phyloP scores from a whole-genome alignment of 2,329 filamentous ascomycete genomes.

The Escovopsis weberi region DNA sequence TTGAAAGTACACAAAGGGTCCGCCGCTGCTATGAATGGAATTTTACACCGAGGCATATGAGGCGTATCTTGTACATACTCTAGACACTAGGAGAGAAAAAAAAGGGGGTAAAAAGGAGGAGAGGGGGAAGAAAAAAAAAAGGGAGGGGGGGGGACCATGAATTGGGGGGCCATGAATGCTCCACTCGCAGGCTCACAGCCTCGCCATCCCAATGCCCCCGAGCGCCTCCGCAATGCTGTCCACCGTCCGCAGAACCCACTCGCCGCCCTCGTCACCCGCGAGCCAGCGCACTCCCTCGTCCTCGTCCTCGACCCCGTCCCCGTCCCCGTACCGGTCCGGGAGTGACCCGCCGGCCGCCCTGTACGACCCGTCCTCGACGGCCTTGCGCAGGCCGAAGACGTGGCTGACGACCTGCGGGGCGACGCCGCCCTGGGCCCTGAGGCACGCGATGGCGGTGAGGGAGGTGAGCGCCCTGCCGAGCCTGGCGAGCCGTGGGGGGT shows the following conservation, averaged over 20 bases:
- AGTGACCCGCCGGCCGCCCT: too few relatives aligned
- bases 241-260: slow-evolving; percentile 31
- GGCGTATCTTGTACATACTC: too few relatives aligned
- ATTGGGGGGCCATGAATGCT: too few relatives aligned
- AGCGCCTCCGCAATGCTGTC: slow-evolving; percentile 31
- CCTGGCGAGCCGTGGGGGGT: slow-evolving; percentile 29
- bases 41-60: too few relatives aligned
- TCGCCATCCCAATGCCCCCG: slow-evolving; percentile 15
- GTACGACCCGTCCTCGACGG: slow-evolving; percentile 50
- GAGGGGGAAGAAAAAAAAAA: too few relatives aligned
- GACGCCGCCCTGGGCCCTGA: slow-evolving; percentile 68
- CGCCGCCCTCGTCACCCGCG: slow-evolving; percentile 29
- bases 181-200: too few relatives aligned
- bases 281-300: slow-evolving; percentile 25
- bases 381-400: slow-evolving; percentile 67
- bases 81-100: too few relatives aligned
- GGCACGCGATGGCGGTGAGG: slow-evolving; percentile 57
- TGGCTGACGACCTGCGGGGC: slow-evolving; percentile 72
- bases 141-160: too few relatives aligned
- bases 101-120: too few relatives aligned
- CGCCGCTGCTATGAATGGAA: too few relatives aligned
- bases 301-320: slow-evolving; percentile 4
- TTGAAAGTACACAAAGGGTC: too few relatives aligned
- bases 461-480: slow-evolving; percentile 60
- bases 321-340: too few relatives aligned